A percentile compares a stretch with the other conserved stretches of the same genome.
Evolutionary conservation across 1,284 basidiomycete genomes (phyloP).

Genomic region (Taiwanofungus camphoratus): DNA sequence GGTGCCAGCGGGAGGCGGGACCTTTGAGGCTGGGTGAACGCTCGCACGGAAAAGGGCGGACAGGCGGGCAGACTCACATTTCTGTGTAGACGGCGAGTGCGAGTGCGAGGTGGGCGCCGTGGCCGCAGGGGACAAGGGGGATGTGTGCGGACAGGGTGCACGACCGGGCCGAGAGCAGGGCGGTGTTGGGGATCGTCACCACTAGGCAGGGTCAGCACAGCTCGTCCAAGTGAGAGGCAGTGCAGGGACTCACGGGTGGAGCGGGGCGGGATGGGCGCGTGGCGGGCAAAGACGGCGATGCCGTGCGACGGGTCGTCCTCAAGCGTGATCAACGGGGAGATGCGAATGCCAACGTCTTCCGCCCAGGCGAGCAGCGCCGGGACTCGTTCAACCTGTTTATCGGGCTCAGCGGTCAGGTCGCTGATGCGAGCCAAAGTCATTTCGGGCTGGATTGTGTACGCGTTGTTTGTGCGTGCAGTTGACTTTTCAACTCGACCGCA

Average conservation of each 20-base stretch:
- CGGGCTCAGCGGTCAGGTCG: no score
- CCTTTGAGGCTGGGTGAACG: conserved; percentile 32
- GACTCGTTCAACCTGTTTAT: neutral
- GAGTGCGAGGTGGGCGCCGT: conserved; percentile 52
- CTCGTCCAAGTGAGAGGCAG: no score
- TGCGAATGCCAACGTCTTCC: neutral
- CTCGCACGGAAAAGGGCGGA: conserved; percentile 4
- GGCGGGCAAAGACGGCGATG: neutral
- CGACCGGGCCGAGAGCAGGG: conserved; percentile 57
- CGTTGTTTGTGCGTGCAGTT: no score
- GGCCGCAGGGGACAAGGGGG: conserved; percentile 42
- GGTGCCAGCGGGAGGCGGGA: conserved; percentile 51
- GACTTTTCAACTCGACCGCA: no score
- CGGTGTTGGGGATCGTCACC: conserved; percentile 56
- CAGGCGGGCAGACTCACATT: conserved; percentile 40
- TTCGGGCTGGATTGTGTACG: no score
- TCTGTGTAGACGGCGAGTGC: conserved; percentile 59
- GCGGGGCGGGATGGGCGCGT: neutral
- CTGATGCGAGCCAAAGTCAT: no score
- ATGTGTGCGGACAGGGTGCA: conserved; percentile 37
- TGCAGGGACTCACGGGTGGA: neutral
- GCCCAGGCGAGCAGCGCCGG: neutral
- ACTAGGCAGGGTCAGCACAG: conserved; percentile 35
- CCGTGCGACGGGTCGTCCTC: neutral
- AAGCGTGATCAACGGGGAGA: neutral